Percentiles rank a stretch among this genome's conserved stretches.
Evolutionary conservation across 345 rosid species (phyloP).

Genomic region (Eucalyptus erythrocorys): DNA sequence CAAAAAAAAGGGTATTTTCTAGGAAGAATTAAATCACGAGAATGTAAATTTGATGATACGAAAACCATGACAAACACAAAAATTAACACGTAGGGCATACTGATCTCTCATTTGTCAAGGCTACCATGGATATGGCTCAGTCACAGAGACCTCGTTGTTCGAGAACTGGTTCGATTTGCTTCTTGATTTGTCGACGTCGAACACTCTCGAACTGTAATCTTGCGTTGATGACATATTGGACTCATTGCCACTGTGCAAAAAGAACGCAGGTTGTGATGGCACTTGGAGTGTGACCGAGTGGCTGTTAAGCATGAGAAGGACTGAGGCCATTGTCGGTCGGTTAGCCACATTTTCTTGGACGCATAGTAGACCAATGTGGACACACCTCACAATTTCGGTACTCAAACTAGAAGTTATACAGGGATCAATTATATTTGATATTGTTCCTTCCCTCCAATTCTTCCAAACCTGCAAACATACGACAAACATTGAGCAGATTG

Average conservation of each 20-base stretch:
- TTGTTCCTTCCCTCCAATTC: conserved; percentile 28
- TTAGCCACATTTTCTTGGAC: conserved; percentile 30
- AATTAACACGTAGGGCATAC: too few species aligned
- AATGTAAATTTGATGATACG: too few species aligned
- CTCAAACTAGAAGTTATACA: conserved; percentile 4
- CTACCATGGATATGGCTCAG: too few species aligned
- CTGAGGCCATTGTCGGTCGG: conserved; percentile 37
- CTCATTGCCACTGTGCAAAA: background rate
- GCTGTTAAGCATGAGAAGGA: conserved; percentile 35
- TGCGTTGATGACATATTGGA: background rate
- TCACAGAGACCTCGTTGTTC: background rate
- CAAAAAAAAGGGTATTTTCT: too few species aligned
- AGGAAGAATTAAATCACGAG: too few species aligned
- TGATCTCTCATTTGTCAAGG: too few species aligned
- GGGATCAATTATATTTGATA: conserved; percentile 18
- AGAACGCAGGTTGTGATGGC: conserved; percentile 31
- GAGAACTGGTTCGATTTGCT: background rate
- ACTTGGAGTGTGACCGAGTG: conserved; percentile 17
- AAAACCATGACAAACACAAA: too few species aligned
- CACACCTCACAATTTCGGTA: conserved; percentile 27
- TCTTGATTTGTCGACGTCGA: background rate
- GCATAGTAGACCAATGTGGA: conserved; percentile 45
- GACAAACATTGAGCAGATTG: background rate
- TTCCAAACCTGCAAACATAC: conserved; percentile 37
- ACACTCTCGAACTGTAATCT: background rate